phyloP scores from a whole-genome alignment of 805 yeast species.

The Myxozyma vanderwaltii region DNA sequence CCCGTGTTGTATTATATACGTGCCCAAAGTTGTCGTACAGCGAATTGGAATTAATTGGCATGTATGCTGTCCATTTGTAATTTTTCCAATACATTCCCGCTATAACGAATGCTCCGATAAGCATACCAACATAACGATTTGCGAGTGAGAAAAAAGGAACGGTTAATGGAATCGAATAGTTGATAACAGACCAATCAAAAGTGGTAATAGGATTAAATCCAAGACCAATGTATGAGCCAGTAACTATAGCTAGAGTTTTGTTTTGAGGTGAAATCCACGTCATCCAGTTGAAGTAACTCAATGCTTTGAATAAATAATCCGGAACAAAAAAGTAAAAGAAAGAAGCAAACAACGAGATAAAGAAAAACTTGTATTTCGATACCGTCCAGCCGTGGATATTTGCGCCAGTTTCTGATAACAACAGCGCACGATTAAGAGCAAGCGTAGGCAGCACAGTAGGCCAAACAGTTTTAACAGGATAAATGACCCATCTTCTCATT shows the following conservation, averaged over 20 bases:
- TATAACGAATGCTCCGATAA: slow-evolving; percentile 41
- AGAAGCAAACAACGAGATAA: slow-evolving; percentile 45
- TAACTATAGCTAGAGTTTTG: slow-evolving; percentile 55
- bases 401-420: slow-evolving; percentile 47
- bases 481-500: slow-evolving; percentile 58
- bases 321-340: slow-evolving; percentile 70
- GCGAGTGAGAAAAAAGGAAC: slow-evolving; percentile 49
- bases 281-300: slow-evolving; percentile 64
- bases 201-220: slow-evolving; percentile 46
- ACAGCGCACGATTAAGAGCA: slow-evolving; percentile 43
- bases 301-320: slow-evolving; percentile 60
- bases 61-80: slow-evolving; percentile 51
- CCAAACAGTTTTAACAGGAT: slow-evolving; percentile 63
- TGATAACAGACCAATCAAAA: slow-evolving; percentile 51
- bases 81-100: slow-evolving; percentile 49
- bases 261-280: slow-evolving; percentile 43
- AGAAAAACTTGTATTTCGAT: slow-evolving; percentile 54
- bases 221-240: slow-evolving; percentile 57
- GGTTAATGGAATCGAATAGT: slow-evolving; percentile 40
- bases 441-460: slow-evolving; percentile 53
- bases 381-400: slow-evolving; percentile 62
- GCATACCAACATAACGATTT: slow-evolving; percentile 44
- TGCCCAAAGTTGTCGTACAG: slow-evolving; percentile 50
- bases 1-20: slow-evolving; percentile 48
- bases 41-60: slow-evolving; percentile 52